Evolutionary conservation across 345 rosid species (phyloP).

Genomic region (Kernera saxatilis): DNA sequence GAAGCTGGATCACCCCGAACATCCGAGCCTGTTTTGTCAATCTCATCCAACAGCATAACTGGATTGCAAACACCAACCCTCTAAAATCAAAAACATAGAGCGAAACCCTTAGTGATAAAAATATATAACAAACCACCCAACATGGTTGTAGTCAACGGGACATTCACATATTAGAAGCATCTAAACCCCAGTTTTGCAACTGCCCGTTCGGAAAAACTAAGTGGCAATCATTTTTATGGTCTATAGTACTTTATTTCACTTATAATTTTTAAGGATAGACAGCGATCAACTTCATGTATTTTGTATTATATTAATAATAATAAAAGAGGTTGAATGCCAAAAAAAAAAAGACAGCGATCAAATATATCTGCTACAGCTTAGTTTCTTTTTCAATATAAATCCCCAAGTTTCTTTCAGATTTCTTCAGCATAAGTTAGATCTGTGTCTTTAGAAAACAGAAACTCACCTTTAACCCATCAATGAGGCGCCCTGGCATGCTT

Average conservation of each 20-base stretch:
- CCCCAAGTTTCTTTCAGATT: not conserved
- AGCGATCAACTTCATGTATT: too few species aligned
- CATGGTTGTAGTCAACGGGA: not conserved
- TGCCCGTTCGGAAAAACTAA: not conserved
- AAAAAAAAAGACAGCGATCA: not conserved
- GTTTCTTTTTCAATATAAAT: not conserved
- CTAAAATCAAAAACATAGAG: conserved; percentile 42
- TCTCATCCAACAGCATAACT: conserved; percentile 93
- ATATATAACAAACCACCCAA: not conserved
- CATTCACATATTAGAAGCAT: not conserved
- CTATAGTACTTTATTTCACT: not conserved
- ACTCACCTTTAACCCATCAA: conserved; percentile 89
- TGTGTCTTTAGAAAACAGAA: not conserved
- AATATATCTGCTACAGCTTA: not conserved
- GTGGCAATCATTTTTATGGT: not conserved
- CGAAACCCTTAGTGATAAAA: not conserved
- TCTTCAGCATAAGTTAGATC: not conserved
- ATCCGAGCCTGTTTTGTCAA: conserved; percentile 98
- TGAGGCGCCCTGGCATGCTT: conserved; percentile 99
- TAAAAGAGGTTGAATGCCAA: too few species aligned
- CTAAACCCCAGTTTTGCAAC: not conserved
- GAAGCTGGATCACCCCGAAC: conserved; percentile 99
- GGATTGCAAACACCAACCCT: conserved; percentile 97
- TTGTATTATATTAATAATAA: too few species aligned
- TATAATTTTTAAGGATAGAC: not conserved